Percentiles rank a stretch among this genome's conserved stretches.
These are phyloP conservation scores for Xylariales sp. DNA, from an alignment of 2,329 filamentous ascomycete species.

Conservation along the genomic window DNA sequence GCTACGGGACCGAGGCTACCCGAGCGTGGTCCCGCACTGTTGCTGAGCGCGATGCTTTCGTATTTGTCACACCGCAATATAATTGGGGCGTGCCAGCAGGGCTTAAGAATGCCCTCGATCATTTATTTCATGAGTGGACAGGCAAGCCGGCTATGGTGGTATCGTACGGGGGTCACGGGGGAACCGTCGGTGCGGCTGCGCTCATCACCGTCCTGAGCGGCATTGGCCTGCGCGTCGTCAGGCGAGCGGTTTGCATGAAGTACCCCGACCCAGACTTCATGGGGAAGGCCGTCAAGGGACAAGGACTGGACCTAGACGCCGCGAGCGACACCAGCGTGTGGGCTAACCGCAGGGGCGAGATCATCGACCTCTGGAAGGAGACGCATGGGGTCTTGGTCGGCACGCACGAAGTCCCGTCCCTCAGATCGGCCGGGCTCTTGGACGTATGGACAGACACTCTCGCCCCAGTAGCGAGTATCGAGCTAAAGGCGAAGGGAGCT, in stretches of 20 bases:
- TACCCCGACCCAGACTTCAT: background rate
- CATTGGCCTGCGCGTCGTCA: background rate
- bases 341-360: too few species aligned
- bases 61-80: background rate
- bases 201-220: background rate
- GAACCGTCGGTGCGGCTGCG: slow-evolving; percentile 18
- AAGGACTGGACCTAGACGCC: background rate
- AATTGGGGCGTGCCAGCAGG: background rate
- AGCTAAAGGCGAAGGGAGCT: too few species aligned
- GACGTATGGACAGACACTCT: too few species aligned
- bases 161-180: slow-evolving; percentile 39
- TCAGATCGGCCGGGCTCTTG: too few species aligned
- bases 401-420: too few species aligned
- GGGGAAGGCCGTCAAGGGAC: background rate
- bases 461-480: too few species aligned
- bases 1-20: background rate
- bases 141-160: slow-evolving; percentile 43
- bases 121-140: slow-evolving; percentile 44
- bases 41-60: background rate
- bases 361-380: too few species aligned
- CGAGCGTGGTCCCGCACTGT: background rate
- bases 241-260: background rate
- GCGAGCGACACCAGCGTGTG: background rate
- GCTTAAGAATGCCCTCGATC: slow-evolving; percentile 49
- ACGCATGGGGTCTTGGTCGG: too few species aligned